Conservation (phyloP, 495 filamentous ascomycete genomes). For the Talaromyces trachyspermus region DNA sequence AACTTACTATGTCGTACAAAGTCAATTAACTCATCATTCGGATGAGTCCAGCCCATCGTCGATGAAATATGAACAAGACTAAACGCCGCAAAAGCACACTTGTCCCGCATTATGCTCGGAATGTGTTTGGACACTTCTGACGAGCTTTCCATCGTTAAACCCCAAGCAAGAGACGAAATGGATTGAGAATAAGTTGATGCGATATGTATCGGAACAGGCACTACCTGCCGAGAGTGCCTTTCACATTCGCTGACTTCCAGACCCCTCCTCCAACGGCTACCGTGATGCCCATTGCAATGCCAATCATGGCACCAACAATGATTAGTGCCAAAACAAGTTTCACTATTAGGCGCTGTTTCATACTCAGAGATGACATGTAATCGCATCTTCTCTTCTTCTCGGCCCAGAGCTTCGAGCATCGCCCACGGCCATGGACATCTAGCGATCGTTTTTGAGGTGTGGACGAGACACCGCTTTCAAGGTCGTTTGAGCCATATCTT, state of each 20-base stretch:
- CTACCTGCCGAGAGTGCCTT: constrained; percentile 15
- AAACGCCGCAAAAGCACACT: too few relatives aligned
- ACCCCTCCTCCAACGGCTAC: constrained; percentile 53
- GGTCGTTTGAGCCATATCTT: constrained; percentile 17
- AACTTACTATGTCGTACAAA: too few relatives aligned
- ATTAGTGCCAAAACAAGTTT: constrained; percentile 50
- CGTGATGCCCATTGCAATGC: constrained; percentile 55
- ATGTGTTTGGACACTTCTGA: too few relatives aligned
- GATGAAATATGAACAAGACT: too few relatives aligned
- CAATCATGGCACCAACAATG: constrained; percentile 51
- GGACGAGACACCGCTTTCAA: constrained; percentile 19
- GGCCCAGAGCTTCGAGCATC: constrained; percentile 37
- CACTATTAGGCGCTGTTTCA: constrained; percentile 41
- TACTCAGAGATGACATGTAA: constrained; percentile 34
- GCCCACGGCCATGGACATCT: constrained; percentile 14
- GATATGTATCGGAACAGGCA: too few relatives aligned
- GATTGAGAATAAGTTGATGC: too few relatives aligned
- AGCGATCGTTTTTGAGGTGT: constrained; percentile 9
- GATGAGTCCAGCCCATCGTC: background rate
- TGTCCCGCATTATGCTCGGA: too few relatives aligned
- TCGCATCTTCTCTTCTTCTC: constrained; percentile 24
- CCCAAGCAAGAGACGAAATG: too few relatives aligned
- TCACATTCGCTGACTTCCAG: constrained; percentile 35
- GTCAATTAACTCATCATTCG: background rate
- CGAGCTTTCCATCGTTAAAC: too few relatives aligned